Evolutionary conservation across 1,284 basidiomycete species (phyloP).

Genomic region (Macrocybe sp.): DNA sequence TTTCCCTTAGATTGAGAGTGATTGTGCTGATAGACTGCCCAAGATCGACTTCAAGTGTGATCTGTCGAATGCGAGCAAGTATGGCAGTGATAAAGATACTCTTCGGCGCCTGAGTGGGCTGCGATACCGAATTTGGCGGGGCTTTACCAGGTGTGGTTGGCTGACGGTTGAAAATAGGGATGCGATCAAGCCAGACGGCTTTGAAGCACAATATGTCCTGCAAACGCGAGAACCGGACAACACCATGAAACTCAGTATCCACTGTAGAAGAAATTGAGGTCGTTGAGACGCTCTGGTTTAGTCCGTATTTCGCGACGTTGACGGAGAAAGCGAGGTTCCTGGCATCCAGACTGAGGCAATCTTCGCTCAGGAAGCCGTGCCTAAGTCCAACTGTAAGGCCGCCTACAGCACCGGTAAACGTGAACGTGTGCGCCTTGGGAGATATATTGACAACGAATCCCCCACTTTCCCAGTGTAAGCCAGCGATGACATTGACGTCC

Average conservation of each 20-base stretch:
- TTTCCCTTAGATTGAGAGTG: slow-evolving; percentile 58
- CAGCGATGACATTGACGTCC: slow-evolving; percentile 84
- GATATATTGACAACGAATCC: slow-evolving; percentile 79
- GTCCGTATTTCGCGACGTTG: slow-evolving; percentile 51
- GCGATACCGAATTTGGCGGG: neutral
- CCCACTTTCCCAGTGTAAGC: slow-evolving; percentile 87
- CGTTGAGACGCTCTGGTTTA: slow-evolving; percentile 29
- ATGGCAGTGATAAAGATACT: slow-evolving; percentile 55
- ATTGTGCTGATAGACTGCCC: slow-evolving; percentile 70
- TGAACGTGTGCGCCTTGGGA: slow-evolving; percentile 63
- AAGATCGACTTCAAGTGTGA: slow-evolving; percentile 72
- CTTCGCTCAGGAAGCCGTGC: slow-evolving; percentile 78
- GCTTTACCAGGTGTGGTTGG: slow-evolving; percentile 10
- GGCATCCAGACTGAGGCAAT: slow-evolving; percentile 70
- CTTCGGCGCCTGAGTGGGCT: slow-evolving; percentile 22
- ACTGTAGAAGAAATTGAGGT: slow-evolving; percentile 66
- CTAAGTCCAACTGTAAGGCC: slow-evolving; percentile 76
- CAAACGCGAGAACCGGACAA: slow-evolving; percentile 71
- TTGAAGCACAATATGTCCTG: slow-evolving; percentile 88
- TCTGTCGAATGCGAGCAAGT: slow-evolving; percentile 65
- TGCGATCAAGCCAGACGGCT: slow-evolving; percentile 85
- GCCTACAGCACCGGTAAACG: slow-evolving; percentile 74
- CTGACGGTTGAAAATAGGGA: slow-evolving; percentile 63
- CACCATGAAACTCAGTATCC: slow-evolving; percentile 74
- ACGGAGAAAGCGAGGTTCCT: slow-evolving; percentile 73